phyloP scores from a whole-genome alignment of 1,139 yeast genomes.

The Suhomyces yuchorum region DNA sequence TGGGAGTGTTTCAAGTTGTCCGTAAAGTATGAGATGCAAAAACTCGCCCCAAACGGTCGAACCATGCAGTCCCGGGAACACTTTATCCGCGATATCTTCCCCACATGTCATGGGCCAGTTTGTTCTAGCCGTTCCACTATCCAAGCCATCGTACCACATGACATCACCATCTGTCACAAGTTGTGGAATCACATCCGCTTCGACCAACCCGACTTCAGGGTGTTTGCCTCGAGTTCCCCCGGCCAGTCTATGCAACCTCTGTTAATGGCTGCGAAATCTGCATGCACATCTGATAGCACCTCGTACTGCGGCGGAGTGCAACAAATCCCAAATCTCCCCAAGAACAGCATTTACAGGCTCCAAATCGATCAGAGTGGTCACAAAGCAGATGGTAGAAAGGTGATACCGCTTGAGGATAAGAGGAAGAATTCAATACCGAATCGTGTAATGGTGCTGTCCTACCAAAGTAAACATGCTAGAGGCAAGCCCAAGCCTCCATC shows the following conservation, averaged over 20 bases:
- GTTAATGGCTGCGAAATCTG: not conserved
- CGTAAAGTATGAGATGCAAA: constrained; percentile 19
- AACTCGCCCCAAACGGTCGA: not conserved
- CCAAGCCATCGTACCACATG: not conserved
- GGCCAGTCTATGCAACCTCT: not conserved
- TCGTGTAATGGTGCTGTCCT: too few species aligned
- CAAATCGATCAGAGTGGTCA: too few species aligned
- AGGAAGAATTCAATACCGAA: too few species aligned
- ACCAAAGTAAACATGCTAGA: too few species aligned
- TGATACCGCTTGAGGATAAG: too few species aligned
- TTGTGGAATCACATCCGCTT: not conserved
- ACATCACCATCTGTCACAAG: constrained; percentile 2
- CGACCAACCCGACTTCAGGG: too few species aligned
- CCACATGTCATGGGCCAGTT: constrained; percentile 5
- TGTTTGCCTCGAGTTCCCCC: not conserved
- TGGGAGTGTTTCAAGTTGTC: constrained; percentile 37
- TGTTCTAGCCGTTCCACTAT: not conserved
- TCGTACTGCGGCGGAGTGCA: too few species aligned
- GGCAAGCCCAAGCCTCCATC: too few species aligned
- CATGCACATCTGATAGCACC: not conserved
- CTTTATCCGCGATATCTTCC: not conserved
- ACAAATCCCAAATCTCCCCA: too few species aligned
- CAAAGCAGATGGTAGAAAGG: too few species aligned
- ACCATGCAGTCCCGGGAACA: not conserved
- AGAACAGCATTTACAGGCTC: too few species aligned